Conservation (phyloP, 163 green algal species). For the Coccomyxa subellipsoidea region DNA sequence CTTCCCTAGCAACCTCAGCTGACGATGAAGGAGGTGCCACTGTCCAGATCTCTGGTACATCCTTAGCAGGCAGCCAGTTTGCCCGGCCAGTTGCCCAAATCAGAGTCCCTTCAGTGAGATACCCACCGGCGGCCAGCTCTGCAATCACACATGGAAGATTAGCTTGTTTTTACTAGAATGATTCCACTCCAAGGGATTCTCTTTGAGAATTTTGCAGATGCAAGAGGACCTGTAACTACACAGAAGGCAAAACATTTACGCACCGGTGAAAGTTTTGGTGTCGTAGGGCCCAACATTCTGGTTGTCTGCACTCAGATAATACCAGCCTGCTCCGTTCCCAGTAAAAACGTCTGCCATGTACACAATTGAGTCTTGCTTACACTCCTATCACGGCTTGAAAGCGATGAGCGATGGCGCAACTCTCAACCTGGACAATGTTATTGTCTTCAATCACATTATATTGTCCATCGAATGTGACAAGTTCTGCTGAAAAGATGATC, state of each 20-base stretch:
- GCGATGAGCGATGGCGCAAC: no score
- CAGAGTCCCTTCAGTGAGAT: constrained; percentile 2
- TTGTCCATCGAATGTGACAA: no score
- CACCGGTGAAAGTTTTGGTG: background rate
- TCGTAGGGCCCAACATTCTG: constrained; percentile 4
- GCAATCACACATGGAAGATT: background rate
- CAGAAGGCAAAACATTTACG: background rate
- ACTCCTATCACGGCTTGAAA: no score
- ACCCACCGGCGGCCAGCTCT: background rate
- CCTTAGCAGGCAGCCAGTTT: constrained; percentile 36
- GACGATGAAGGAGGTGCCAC: background rate
- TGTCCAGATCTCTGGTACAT: constrained; percentile 24
- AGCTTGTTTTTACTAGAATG: background rate
- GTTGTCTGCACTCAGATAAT: background rate
- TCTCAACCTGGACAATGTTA: no score
- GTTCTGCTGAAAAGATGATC: no score
- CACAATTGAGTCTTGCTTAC: background rate
- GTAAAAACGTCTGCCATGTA: background rate
- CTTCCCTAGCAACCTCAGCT: no score
- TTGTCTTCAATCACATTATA: no score
- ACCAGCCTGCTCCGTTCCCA: background rate
- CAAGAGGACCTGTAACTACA: no score
- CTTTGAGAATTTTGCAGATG: no score
- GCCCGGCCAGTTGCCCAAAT: constrained; percentile 38
- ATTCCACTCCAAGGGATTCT: no score